Evolutionary conservation across 495 filamentous ascomycete genomes (phyloP).

Genomic region (Hyaloscypha variabilis): DNA sequence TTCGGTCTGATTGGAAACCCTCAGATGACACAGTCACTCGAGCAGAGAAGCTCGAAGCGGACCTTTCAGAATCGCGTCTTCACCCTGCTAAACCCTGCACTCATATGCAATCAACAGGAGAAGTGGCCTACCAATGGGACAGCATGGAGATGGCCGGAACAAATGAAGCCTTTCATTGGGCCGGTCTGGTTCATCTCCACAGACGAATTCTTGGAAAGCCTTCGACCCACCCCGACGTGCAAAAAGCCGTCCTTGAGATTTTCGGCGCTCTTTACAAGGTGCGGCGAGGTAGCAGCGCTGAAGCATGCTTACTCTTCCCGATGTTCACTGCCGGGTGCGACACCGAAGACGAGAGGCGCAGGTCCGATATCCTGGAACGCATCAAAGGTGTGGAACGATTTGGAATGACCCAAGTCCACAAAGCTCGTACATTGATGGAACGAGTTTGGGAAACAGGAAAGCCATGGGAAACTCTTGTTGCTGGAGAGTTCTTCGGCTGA

Average conservation of each 20-base stretch:
- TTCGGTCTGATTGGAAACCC: slow-evolving; percentile 61
- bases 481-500: slow-evolving; percentile 69
- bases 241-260: slow-evolving; percentile 65
- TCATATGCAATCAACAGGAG: slow-evolving; percentile 49
- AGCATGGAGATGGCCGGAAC: slow-evolving; percentile 72
- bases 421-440: slow-evolving; percentile 66
- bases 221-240: slow-evolving; percentile 57
- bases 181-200: slow-evolving; percentile 76
- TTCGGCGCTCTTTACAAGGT: slow-evolving; percentile 64
- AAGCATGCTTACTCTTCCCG: slow-evolving; percentile 78
- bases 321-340: slow-evolving; percentile 88
- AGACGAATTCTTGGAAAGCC: slow-evolving; percentile 69
- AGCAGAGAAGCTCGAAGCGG: slow-evolving; percentile 61
- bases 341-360: slow-evolving; percentile 54
- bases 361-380: slow-evolving; percentile 64
- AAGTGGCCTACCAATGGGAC: slow-evolving; percentile 51
- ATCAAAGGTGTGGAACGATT: slow-evolving; percentile 71
- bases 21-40: slow-evolving; percentile 51
- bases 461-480: slow-evolving; percentile 65
- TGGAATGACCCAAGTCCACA: slow-evolving; percentile 70
- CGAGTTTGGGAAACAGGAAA: slow-evolving; percentile 64
- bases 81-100: slow-evolving; percentile 44
- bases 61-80: slow-evolving; percentile 42
- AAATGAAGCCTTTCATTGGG: slow-evolving; percentile 80
- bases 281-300: slow-evolving; percentile 66